phyloP scores from a whole-genome alignment of 2,329 filamentous ascomycete genomes.

The Verticillium albo-atrum region DNA sequence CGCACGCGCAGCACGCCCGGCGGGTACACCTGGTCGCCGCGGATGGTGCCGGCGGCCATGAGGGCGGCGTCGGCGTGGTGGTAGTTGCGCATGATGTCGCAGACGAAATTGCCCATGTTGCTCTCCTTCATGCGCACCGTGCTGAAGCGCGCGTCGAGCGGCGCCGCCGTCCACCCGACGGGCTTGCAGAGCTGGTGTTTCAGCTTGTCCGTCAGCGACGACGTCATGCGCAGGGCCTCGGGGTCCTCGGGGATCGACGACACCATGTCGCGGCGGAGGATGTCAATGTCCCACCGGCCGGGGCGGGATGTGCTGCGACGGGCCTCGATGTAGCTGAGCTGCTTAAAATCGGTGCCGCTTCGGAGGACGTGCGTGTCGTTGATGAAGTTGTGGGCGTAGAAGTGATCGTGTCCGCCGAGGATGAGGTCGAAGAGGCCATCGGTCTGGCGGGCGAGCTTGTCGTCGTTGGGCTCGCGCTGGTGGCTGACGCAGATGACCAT shows the following conservation, averaged over 20 bases:
- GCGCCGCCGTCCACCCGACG: conserved; percentile 75
- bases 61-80: conserved; percentile 77
- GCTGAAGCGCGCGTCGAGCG: conserved; percentile 81
- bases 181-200: conserved; percentile 76
- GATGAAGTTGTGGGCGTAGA: conserved; percentile 72
- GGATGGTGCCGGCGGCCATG: conserved; percentile 81
- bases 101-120: conserved; percentile 87
- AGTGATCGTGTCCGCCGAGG: conserved; percentile 86
- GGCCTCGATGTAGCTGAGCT: conserved; percentile 82
- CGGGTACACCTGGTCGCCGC: conserved; percentile 84
- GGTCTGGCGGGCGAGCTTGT: conserved; percentile 73
- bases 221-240: conserved; percentile 57
- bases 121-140: conserved; percentile 74
- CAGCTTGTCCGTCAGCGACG: conserved; percentile 66
- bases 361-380: conserved; percentile 81
- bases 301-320: conserved; percentile 47
- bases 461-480: conserved; percentile 83
- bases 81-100: conserved; percentile 83
- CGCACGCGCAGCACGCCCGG: conserved; percentile 73
- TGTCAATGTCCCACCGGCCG: conserved; percentile 72
- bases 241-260: conserved; percentile 62
- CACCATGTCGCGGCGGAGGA: conserved; percentile 69
- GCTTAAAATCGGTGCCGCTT: conserved; percentile 87
- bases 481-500: conserved; percentile 81
- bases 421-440: conserved; percentile 78